Base-by-base conservation (phyloP, 345 rosid species). In the Orychophragmus violaceus region DNA sequence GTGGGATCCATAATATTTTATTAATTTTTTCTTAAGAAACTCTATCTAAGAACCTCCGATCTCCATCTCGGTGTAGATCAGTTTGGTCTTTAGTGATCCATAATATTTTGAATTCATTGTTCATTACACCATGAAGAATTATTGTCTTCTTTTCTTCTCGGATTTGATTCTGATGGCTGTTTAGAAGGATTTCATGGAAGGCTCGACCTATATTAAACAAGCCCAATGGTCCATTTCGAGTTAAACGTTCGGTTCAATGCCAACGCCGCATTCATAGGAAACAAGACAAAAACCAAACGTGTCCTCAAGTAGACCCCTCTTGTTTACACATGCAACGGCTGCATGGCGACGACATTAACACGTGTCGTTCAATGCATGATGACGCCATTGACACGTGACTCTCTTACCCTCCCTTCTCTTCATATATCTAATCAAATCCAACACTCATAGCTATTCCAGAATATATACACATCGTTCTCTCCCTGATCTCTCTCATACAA, bases 341-440 rank as follows among this genome's bases (percentile, higher is more conserved):
- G 77, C 77, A 73, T 73, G 77, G 56, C 59, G 67, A 73, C 48
- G 65, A 36, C 46, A 59, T 8, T 37, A 59, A 57, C 77, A 73
- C 71, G 77, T 66, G 71, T 30, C 48, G 10, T 8, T 13, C 18
- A 0, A 41, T 72, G 62, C 76, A 72, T 66, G 76, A 66, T 30
- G 61, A 51, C 39, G 25, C 59, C 66, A 59, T 28, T 22, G 70
- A 57, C 66, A 64, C 76, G 33, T 64, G 59, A 56, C 44, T 64
- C 36, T 55, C 23, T 0, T 14, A 19, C 1, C 53, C 23, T 54
- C 25, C 21, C 37, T 36, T 35, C 37, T 32, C 61, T 29, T 59
- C 39, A 39, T 66, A 59, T 59, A 50, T 50, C 29, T 73, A 73
- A 59, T 25, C 76, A 49, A n/a, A 29, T 39, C 37, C 1, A 17